Evolutionary conservation across 202 grass and related monocot species (phyloP).

Genomic region (Bolboschoenoplectus hybrid): DNA sequence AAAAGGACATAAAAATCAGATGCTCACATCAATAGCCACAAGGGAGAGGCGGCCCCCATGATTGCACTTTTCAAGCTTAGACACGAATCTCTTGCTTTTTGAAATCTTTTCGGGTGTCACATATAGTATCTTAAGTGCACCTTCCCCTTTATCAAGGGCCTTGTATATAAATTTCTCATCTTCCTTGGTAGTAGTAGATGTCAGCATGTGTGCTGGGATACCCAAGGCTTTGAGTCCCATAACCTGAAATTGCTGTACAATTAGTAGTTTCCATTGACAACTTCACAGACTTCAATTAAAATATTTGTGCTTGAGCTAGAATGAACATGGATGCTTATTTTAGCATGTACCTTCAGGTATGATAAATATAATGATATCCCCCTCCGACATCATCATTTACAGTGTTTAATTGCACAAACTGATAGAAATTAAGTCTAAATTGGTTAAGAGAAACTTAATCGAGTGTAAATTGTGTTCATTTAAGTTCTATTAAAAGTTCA

Average conservation of each 20-base stretch:
- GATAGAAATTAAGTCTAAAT: not conserved
- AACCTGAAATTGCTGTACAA: slow-evolving; percentile 55
- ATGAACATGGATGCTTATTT: not conserved
- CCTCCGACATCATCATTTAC: not conserved
- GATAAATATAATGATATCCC: not conserved
- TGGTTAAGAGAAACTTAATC: not conserved
- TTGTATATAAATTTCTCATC: slow-evolving; percentile 80
- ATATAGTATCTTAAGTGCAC: slow-evolving; percentile 84
- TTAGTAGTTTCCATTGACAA: not conserved
- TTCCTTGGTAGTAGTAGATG: slow-evolving; percentile 87
- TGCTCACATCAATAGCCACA: slow-evolving; percentile 91
- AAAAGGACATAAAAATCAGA: slow-evolving; percentile 34
- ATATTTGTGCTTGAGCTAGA: slow-evolving; percentile 30
- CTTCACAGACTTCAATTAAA: not conserved
- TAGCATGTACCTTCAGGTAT: not conserved
- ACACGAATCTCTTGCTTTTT: slow-evolving; percentile 98
- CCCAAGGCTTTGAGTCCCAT: slow-evolving; percentile 87
- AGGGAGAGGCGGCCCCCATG: slow-evolving; percentile 86
- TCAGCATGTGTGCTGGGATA: slow-evolving; percentile 83
- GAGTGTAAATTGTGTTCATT: not conserved
- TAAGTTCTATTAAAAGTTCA: not conserved
- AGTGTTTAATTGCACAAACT: not conserved
- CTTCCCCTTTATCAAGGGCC: slow-evolving; percentile 86
- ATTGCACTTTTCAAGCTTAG: slow-evolving; percentile 96
- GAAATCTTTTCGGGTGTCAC: slow-evolving; percentile 97